A percentile compares a stretch with the other conserved stretches of the same genome.
Conservation (phyloP, 345 rosid species). For the Fremontodendron californicum region DNA sequence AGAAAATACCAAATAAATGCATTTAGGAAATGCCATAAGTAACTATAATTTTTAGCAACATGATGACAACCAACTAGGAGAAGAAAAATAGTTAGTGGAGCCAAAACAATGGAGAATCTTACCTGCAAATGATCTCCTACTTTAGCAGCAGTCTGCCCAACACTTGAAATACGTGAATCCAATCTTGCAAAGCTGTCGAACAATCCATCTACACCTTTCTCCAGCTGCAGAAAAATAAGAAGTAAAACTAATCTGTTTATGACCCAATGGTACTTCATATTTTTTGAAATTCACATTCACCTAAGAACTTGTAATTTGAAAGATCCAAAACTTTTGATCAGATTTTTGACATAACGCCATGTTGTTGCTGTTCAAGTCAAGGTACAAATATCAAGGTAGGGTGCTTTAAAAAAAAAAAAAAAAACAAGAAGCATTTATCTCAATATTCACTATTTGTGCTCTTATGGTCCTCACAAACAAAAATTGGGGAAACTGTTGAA, state of each 20-base stretch:
- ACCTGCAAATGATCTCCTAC: slow-evolving; percentile 99
- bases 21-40: slow-evolving; percentile 7
- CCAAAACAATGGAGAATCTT: slow-evolving; percentile 10
- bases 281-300: slow-evolving; percentile 5
- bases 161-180: slow-evolving; percentile 94
- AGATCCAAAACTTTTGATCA: background rate
- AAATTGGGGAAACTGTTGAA: background rate
- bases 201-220: slow-evolving; percentile 91
- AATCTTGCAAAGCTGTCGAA: slow-evolving; percentile 87
- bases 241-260: background rate
- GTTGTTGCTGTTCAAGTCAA: background rate
- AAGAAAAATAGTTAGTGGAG: background rate
- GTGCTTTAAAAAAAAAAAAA: background rate
- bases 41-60: background rate
- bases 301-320: background rate
- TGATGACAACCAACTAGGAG: background rate
- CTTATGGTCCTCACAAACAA: background rate
- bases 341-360: slow-evolving; percentile 3
- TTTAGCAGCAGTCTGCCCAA: slow-evolving; percentile 99
- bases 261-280: background rate
- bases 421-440: background rate
- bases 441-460: slow-evolving; percentile 1
- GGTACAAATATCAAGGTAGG: background rate
- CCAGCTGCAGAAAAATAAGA: slow-evolving; percentile 46
- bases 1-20: slow-evolving; percentile 21